A percentile compares a stretch with the other conserved stretches of the same genome.
phyloP scores from a whole-genome alignment of 805 yeast genomes.

The Candida silvicultrix region DNA sequence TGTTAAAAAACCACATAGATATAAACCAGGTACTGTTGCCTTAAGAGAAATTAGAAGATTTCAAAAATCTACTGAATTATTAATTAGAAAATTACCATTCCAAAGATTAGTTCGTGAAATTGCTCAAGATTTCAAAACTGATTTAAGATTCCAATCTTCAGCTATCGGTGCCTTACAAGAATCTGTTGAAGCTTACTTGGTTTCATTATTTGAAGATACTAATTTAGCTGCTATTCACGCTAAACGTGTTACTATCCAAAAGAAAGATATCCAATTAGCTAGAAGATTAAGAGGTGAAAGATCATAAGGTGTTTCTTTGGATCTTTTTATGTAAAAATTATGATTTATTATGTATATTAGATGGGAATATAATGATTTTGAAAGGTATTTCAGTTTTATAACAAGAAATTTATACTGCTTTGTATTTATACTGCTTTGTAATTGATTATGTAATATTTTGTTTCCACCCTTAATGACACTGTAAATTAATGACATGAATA shows the following conservation, averaged over 20 bases:
- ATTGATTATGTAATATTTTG: too few relatives aligned
- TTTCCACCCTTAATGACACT: too few relatives aligned
- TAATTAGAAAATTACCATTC: conserved; percentile 95
- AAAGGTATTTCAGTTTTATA: neutral
- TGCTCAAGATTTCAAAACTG: conserved; percentile 90
- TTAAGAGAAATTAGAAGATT: conserved; percentile 96
- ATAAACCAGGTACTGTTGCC: conserved; percentile 96
- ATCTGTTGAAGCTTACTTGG: conserved; percentile 97
- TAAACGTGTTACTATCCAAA: conserved; percentile 97
- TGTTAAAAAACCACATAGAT: conserved; percentile 93
- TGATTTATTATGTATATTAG: conserved; percentile 1
- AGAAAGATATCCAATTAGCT: conserved; percentile 97
- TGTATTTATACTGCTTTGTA: too few relatives aligned
- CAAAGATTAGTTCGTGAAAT: conserved; percentile 95
- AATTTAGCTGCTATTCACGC: conserved; percentile 99
- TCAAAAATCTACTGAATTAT: conserved; percentile 91
- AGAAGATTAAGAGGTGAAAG: conserved; percentile 98
- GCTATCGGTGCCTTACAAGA: conserved; percentile 98
- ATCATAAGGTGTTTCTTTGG: conserved; percentile 40
- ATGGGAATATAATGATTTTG: conserved; percentile 1
- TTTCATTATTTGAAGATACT: conserved; percentile 94
- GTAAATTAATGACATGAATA: too few relatives aligned
- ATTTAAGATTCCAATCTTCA: conserved; percentile 93
- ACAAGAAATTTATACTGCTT: neutral
- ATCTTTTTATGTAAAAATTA: neutral